Evolutionary conservation across 2,329 filamentous ascomycete genomes (phyloP).

Genomic region (Plectosphaerella plurivora): DNA sequence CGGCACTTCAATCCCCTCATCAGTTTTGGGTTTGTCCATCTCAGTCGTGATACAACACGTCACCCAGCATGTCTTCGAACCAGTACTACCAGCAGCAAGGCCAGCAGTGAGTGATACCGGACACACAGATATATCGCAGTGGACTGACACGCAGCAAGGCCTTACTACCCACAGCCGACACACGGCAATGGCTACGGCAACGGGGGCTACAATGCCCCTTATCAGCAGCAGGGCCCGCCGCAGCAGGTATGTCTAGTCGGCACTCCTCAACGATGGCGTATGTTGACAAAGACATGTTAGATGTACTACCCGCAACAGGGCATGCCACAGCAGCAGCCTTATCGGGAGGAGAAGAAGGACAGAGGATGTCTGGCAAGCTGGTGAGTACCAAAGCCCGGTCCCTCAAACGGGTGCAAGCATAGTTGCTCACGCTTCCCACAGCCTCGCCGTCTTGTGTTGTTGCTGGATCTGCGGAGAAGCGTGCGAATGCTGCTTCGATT

Average conservation of each 20-base stretch:
- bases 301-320: background rate
- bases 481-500: background rate
- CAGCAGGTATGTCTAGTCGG: background rate
- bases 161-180: background rate
- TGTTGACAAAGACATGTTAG: background rate
- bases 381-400: background rate
- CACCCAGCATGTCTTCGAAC: no score
- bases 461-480: background rate
- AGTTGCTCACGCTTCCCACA: background rate
- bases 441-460: background rate
- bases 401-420: background rate
- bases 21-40: no score
- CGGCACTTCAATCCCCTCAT: no score
- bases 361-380: background rate
- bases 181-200: background rate
- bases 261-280: background rate
- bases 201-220: background rate
- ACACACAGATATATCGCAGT: background rate
- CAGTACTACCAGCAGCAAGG: background rate
- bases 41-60: no score
- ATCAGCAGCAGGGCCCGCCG: background rate
- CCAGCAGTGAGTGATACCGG: background rate
- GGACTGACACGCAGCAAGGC: background rate
- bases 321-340: background rate
- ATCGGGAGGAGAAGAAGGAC: background rate